Base-by-base conservation (phyloP, 2,329 filamentous ascomycete species). In the Cercospora sojina region DNA sequence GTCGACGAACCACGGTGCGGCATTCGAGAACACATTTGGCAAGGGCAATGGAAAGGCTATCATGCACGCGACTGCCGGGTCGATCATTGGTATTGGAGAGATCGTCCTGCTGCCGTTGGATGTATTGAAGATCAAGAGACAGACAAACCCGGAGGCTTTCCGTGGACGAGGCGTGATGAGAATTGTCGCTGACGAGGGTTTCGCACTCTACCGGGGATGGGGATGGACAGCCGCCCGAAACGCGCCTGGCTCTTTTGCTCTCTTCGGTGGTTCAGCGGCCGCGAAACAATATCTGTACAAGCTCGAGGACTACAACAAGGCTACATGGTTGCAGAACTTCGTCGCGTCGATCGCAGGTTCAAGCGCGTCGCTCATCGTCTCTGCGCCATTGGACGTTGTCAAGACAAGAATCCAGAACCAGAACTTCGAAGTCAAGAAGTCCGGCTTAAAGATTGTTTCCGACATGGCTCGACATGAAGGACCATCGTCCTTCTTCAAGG, bases 61-160 rank as follows among this genome's bases (percentile, higher is more conserved):
- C 75, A 91, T 99, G 91, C 92, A 97, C 83, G 97, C 95, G 23
- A 96, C 92, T 60, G 95, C 95, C 70, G 95, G 95, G 70, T 94
- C 91, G 82, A 78, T 99, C 76, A 96, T 99, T 77, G 95, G 95
- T 75, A 97, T 99, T 75, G 95, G 95, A 77, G 95, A 99, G 83
- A 96, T 99, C 71, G 87, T 99, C 66, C 87, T 99, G 31, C 87
- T 99, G 47, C 95, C 95, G 49, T 88, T 99, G 68, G 95, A 99
- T 75, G 94, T 99, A 43, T 87, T 99, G 70, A 99, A 99, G 87
- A 99, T 99, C 84, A 99, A 99, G 87, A 90, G 95, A 76, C 95
- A 99, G 84, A 99, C 95, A 73, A 99, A 99, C 85, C 95, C 95
- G 47, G 95, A 98, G 78, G 93, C 95, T 38, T 99, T 99, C 88